Evolutionary conservation across 371 early-diverging fungal species (phyloP).

Genomic region (Mortierella sp.): DNA sequence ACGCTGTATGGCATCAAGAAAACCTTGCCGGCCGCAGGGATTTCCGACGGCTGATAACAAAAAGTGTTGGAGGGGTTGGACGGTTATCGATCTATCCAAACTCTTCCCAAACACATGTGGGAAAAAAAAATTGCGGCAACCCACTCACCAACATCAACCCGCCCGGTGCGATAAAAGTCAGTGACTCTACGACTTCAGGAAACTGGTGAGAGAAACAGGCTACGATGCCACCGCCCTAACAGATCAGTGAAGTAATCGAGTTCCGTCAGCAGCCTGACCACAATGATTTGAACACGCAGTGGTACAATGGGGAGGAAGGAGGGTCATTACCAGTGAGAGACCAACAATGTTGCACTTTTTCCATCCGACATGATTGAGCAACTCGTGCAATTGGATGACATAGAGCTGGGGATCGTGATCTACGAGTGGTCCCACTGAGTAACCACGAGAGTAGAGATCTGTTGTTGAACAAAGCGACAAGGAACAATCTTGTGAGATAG

Average conservation of each 20-base stretch:
- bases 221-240: constrained; percentile 42
- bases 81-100: too few relatives aligned
- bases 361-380: constrained; percentile 41
- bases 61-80: neutral
- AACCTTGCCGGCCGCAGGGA: constrained; percentile 44
- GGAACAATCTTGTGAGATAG: too few relatives aligned
- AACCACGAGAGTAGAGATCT: constrained; percentile 52
- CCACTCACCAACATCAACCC: constrained; percentile 37
- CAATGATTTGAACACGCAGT: too few relatives aligned
- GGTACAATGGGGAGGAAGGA: too few relatives aligned
- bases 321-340: constrained; percentile 23
- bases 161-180: constrained; percentile 42
- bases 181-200: constrained; percentile 33
- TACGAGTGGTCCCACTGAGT: constrained; percentile 40
- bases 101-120: neutral
- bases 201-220: constrained; percentile 32
- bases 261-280: too few relatives aligned
- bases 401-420: constrained; percentile 40
- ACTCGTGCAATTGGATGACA: constrained; percentile 32
- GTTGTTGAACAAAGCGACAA: neutral
- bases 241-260: too few relatives aligned
- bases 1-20: constrained; percentile 37
- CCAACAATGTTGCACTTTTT: constrained; percentile 46
- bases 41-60: constrained; percentile 25
- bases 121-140: neutral